Base-by-base conservation (phyloP, 1,284 basidiomycete species). In the Thelephora terrestris region DNA sequence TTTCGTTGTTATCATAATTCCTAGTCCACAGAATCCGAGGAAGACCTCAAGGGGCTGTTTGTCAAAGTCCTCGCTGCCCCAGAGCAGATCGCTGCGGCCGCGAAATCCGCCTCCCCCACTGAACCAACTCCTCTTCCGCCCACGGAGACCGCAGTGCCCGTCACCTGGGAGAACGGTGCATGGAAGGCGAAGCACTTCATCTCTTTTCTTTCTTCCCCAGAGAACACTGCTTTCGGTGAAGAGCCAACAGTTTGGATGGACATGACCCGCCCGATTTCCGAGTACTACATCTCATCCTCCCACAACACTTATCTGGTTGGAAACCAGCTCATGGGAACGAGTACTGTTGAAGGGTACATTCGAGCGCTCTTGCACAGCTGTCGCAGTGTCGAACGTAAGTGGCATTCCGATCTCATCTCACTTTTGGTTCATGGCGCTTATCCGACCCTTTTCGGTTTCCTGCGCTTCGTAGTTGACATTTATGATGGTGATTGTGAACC, bases 221-320 rank as follows among this genome's bases (percentile, higher is more conserved):
- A 85, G 52, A 89, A 89, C 56, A 66, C 75, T 5, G 71, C 74
- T 7, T 74, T 81, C 53, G 58, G 60, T 5, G 74, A 76, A 42
- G 66, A 74, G 52, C 57, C 71, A 40, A 62, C 64, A 38, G 60
- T 77, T 7, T 65, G 63, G 52, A 76, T 83, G 45, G 79, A 89
- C 51, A 79, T 97, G 91, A 84, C 81, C 0, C 73, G 75, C 1
- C 91, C 95, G 0, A 68, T 97, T 9, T 76, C 81, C 5, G 87
- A 96, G 51, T 98, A 98, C 63, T 96, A 77, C 59, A 85, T 98
- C 58, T 93, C 91, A 4, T 89, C 91, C 16, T 95, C 91, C 27
- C 96, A 99, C 62, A 99, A 99, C 59, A 99, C 96, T 0, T 99
- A 99, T 59, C 81, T 99, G 4, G 84, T 97, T 10, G 94, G 94